A percentile compares a stretch with the other conserved stretches of the same genome.
phyloP scores from a whole-genome alignment of 345 rosid species.

The Eucalyptus sideroxylon region DNA sequence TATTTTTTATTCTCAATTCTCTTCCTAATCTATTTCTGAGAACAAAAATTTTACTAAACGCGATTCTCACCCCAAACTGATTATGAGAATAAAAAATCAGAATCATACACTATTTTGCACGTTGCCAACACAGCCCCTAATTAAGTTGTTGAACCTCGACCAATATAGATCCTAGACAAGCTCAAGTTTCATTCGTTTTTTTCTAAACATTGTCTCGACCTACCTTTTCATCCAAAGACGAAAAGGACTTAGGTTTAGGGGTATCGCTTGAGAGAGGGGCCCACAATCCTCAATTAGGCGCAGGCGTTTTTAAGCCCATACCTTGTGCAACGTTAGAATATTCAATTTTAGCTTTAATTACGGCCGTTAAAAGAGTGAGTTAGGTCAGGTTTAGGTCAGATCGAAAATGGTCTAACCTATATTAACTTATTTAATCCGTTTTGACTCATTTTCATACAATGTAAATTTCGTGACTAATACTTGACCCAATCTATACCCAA shows the following conservation, averaged over 20 bases:
- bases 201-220: neutral
- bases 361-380: no score
- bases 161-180: neutral
- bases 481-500: fast-evolving
- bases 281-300: neutral
- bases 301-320: neutral
- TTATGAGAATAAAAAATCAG: no score
- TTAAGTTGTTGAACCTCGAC: neutral
- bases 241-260: neutral
- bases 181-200: neutral
- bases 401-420: no score
- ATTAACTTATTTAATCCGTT: no score
- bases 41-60: no score
- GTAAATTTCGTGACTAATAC: no score
- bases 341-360: neutral
- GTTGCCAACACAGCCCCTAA: no score
- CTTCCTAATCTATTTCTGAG: no score
- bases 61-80: no score
- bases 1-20: no score
- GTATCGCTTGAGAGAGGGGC: neutral
- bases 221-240: neutral
- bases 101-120: no score
- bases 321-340: neutral
- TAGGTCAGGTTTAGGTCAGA: fast-evolving
- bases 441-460: no score